Percentiles rank a stretch among this genome's conserved stretches.
phyloP scores from a whole-genome alignment of 2,329 filamentous ascomycete species.

The Pestalotiopsis fici region DNA sequence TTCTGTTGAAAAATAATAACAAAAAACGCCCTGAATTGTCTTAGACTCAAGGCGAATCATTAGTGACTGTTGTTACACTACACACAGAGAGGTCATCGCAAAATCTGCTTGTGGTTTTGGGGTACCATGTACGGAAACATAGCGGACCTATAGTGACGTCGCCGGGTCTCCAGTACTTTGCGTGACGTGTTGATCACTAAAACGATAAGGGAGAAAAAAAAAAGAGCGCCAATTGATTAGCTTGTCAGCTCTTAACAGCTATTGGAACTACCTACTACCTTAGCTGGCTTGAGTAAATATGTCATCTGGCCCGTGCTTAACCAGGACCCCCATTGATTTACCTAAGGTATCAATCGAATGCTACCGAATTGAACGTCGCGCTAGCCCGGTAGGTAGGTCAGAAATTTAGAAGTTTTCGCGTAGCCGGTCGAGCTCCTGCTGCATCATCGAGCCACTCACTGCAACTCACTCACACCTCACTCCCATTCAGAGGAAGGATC shows the following conservation, averaged over 20 bases:
- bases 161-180: not conserved
- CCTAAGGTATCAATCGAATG: not conserved
- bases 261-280: too few species aligned
- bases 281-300: not conserved
- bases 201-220: not conserved
- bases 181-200: not conserved
- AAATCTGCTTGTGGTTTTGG: not conserved
- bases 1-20: too few species aligned
- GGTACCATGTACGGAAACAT: not conserved
- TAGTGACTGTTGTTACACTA: not conserved
- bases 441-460: conserved; percentile 12
- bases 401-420: conserved; percentile 11
- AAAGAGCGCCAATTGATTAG: not conserved
- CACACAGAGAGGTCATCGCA: not conserved
- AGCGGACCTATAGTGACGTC: not conserved
- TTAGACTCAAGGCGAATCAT: not conserved
- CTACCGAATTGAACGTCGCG: conserved; percentile 2
- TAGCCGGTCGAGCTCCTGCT: not conserved
- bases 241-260: not conserved
- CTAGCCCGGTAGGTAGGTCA: not conserved
- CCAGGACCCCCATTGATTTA: not conserved
- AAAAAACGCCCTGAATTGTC: not conserved
- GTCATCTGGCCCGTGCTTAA: not conserved
- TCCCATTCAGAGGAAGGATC: not conserved
- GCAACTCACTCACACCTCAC: not conserved